phyloP scores from a whole-genome alignment of 306 rosid species.

The Lithocarpus polystachyus region DNA sequence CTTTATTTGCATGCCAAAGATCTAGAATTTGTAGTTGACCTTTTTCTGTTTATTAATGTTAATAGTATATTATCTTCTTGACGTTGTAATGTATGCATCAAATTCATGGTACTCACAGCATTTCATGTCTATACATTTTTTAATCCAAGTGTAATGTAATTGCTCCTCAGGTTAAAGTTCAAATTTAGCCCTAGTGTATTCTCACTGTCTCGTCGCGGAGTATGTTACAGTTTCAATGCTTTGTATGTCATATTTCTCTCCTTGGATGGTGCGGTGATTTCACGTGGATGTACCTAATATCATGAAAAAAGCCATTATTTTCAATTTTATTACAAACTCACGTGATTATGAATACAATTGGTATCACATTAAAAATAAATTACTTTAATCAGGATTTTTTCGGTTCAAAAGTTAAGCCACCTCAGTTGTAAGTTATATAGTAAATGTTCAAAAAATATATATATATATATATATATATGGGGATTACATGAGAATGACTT shows the following conservation, averaged over 20 bases:
- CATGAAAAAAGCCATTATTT: too few relatives aligned
- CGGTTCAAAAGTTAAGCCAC: too few relatives aligned
- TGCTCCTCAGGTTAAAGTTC: neutral
- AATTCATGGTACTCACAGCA: neutral
- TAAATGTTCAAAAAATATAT: too few relatives aligned
- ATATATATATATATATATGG: too few relatives aligned
- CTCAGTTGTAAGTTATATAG: too few relatives aligned
- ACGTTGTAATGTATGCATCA: neutral
- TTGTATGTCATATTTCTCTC: neutral
- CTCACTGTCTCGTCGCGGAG: neutral
- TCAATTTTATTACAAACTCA: too few relatives aligned
- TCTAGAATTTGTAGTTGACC: neutral
- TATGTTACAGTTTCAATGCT: neutral
- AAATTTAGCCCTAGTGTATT: neutral
- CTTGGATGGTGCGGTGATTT: too few relatives aligned
- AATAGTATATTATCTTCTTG: neutral
- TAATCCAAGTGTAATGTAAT: neutral
- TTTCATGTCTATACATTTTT: neutral
- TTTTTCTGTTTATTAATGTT: neutral
- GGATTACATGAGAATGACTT: too few relatives aligned
- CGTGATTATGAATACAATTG: too few relatives aligned
- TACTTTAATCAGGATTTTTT: too few relatives aligned
- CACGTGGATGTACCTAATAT: too few relatives aligned
- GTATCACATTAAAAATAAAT: too few relatives aligned
- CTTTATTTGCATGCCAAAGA: neutral